Evolutionary conservation across 257 asterid species (phyloP).

Genomic region (Plantago elongata): DNA sequence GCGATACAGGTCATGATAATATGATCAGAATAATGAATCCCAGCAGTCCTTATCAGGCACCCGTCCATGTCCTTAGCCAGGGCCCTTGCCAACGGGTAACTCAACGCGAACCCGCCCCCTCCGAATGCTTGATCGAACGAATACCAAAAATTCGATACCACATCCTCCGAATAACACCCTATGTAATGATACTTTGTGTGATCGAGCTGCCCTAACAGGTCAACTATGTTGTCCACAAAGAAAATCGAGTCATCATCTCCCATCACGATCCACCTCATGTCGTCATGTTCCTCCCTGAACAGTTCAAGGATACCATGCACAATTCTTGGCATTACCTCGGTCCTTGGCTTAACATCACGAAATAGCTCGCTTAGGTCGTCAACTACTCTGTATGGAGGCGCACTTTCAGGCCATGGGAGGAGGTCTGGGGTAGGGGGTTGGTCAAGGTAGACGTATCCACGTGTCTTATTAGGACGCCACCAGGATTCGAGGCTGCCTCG

Average conservation of each 20-base stretch:
- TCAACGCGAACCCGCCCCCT: constrained; percentile 58
- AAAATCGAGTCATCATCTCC: constrained; percentile 72
- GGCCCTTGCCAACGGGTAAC: constrained; percentile 51
- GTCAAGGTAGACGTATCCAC: constrained; percentile 45
- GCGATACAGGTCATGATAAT: constrained; percentile 46
- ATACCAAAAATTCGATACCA: constrained; percentile 36
- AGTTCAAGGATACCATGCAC: constrained; percentile 55
- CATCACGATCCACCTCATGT: constrained; percentile 56
- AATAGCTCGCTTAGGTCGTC: constrained; percentile 25
- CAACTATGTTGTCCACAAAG: constrained; percentile 52
- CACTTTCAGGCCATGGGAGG: constrained; percentile 48
- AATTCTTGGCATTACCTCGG: constrained; percentile 38
- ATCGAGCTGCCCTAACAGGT: constrained; percentile 35
- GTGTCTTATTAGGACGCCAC: constrained; percentile 59
- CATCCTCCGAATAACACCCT: constrained; percentile 44
- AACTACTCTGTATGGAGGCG: constrained; percentile 47
- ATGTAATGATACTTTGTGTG: constrained; percentile 41
- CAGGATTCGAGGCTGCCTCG: constrained; percentile 58
- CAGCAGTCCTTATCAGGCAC: constrained; percentile 41
- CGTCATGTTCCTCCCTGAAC: constrained; percentile 31
- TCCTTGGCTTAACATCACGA: constrained; percentile 17
- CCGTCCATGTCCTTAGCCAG: constrained; percentile 35
- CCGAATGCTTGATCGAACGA: constrained; percentile 62
- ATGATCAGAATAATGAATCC: constrained; percentile 39
- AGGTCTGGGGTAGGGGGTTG: constrained; percentile 27